A percentile compares a stretch with the other conserved stretches of the same genome.
Conservation (phyloP, 331 rosid genomes). For the Acacia pycnantha region DNA sequence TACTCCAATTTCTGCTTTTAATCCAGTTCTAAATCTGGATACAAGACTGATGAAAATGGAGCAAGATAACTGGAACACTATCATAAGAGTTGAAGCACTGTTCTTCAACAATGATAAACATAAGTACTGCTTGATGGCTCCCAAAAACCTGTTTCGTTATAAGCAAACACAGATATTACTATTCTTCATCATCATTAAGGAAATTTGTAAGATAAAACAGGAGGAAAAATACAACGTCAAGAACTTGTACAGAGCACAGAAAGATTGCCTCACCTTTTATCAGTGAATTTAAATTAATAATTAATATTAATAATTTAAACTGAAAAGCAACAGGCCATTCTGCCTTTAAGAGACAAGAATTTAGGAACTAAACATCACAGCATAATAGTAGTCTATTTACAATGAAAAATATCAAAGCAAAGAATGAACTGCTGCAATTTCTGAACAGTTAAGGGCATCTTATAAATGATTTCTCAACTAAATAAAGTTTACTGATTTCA, state of each 20-base stretch:
- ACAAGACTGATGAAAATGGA: conserved; percentile 98
- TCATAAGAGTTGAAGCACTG: conserved; percentile 96
- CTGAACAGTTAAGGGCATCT: neutral
- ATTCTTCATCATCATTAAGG: conserved; percentile 16
- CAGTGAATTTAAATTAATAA: neutral
- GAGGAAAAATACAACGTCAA: conserved; percentile 19
- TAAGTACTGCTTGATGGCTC: conserved; percentile 98
- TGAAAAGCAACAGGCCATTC: neutral
- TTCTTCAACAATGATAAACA: conserved; percentile 96
- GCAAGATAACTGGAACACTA: conserved; percentile 94
- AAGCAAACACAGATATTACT: conserved; percentile 32
- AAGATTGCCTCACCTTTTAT: neutral
- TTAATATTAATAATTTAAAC: neutral
- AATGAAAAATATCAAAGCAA: conserved; percentile 15
- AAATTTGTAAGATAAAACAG: conserved; percentile 10
- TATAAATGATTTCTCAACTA: neutral
- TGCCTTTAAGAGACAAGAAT: conserved; percentile 5
- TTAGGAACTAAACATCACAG: neutral
- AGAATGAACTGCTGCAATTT: conserved; percentile 6
- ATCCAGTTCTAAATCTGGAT: conserved; percentile 95
- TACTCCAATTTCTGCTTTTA: conserved; percentile 99
- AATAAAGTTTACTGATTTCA: neutral
- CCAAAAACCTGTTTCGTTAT: conserved; percentile 84
- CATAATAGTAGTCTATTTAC: neutral
- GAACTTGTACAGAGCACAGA: neutral